Percentiles rank a stretch among this genome's conserved stretches.
These are phyloP conservation scores for Suillus subalutaceus DNA, from an alignment of 768 basidiomycete genomes.

Conservation along the genomic window DNA sequence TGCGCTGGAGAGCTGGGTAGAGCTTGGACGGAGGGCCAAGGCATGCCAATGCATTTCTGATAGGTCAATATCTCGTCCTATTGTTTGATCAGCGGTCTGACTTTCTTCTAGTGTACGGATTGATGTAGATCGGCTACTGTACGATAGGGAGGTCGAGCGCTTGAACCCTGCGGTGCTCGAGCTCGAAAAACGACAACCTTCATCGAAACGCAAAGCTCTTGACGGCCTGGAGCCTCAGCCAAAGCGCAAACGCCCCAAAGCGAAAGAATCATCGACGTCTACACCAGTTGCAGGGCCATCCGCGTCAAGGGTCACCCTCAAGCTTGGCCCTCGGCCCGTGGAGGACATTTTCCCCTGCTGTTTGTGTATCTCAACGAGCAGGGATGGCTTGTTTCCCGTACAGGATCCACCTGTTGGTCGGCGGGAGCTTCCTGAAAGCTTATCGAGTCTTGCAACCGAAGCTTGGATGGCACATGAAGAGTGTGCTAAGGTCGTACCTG, in stretches of 20 bases:
- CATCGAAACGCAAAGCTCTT: constrained; percentile 43
- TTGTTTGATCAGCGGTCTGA: constrained; percentile 14
- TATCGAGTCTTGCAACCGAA: constrained; percentile 30
- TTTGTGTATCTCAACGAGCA: constrained; percentile 59
- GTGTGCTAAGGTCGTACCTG: constrained; percentile 83
- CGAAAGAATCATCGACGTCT: constrained; percentile 2
- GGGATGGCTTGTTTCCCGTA: constrained; percentile 62
- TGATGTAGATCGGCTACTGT: constrained; percentile 85
- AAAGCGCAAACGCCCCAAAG: constrained; percentile 32
- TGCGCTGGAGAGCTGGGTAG: constrained; percentile 92
- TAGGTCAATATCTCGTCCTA: constrained; percentile 50
- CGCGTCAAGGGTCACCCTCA: constrained; percentile 63
- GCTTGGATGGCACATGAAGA: constrained; percentile 78
- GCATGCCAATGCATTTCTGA: constrained; percentile 73
- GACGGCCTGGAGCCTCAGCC: constrained; percentile 29
- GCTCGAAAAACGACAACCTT: constrained; percentile 12
- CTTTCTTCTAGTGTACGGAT: constrained; percentile 74
- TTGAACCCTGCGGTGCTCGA: constrained; percentile 6
- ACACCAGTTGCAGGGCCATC: constrained; percentile 20
- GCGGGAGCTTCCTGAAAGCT: constrained; percentile 50
- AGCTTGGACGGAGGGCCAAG: constrained; percentile 80
- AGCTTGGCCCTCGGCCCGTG: constrained; percentile 63
- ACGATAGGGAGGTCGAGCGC: constrained; percentile 59
- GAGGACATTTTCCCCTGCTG: constrained; percentile 69
- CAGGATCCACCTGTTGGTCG: constrained; percentile 64